Percentiles rank a stretch among this genome's conserved stretches.
These are phyloP conservation scores for Trichoderma gamsii DNA, from an alignment of 495 filamentous ascomycete species.

Conservation along the genomic window DNA sequence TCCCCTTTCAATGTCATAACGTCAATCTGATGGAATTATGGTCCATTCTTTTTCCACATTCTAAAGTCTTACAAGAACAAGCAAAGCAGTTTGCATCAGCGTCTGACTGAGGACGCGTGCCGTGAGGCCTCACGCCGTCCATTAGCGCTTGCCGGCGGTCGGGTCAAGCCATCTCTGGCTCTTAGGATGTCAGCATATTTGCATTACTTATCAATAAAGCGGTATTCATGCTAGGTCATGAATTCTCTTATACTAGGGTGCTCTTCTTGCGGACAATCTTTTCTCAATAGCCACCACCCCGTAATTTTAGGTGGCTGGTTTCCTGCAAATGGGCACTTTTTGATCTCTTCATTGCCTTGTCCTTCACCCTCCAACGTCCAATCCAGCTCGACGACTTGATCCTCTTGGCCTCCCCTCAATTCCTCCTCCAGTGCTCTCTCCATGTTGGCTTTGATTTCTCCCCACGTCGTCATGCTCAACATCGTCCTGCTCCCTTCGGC, in stretches of 20 bases:
- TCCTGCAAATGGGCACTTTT: not conserved
- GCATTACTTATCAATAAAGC: no score
- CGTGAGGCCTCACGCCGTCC: no score
- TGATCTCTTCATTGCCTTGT: not conserved
- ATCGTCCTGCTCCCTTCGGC: slow-evolving; percentile 3
- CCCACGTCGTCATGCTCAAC: slow-evolving; percentile 11
- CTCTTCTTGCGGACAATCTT: not conserved
- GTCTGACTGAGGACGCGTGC: no score
- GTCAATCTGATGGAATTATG: no score
- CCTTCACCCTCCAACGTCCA: not conserved
- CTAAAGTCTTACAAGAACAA: no score
- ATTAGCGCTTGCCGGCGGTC: no score
- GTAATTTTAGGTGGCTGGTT: not conserved
- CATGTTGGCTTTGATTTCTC: not conserved
- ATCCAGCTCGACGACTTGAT: not conserved
- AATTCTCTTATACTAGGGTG: slow-evolving; percentile 2
- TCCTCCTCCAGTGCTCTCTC: not conserved
- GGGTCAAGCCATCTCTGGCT: no score
- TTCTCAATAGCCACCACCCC: slow-evolving; percentile 2
- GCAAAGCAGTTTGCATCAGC: no score
- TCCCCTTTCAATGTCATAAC: no score
- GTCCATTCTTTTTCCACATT: no score
- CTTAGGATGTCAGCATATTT: no score
- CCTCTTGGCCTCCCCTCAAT: not conserved
- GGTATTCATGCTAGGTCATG: not conserved